A percentile compares a stretch with the other conserved stretches of the same genome.
phyloP scores from a whole-genome alignment of 495 filamentous ascomycete genomes.

The Glonium stellatum region DNA sequence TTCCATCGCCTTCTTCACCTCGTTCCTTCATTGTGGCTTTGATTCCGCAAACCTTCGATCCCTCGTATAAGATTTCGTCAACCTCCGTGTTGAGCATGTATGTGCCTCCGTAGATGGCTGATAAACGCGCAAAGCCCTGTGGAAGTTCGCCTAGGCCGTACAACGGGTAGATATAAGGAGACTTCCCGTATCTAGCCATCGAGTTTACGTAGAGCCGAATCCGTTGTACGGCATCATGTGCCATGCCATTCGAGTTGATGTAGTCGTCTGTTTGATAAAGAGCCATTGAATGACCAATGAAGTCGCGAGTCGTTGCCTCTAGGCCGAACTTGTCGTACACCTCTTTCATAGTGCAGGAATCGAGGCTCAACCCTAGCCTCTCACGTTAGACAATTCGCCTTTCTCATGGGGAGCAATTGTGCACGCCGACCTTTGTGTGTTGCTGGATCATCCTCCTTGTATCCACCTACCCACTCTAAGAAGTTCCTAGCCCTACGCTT shows the following conservation, averaged over 20 bases:
- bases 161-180: conserved; percentile 97
- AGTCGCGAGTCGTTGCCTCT: conserved; percentile 86
- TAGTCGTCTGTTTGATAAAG: conserved; percentile 86
- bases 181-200: conserved; percentile 96
- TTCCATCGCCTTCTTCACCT: conserved; percentile 65
- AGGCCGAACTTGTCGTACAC: conserved; percentile 97
- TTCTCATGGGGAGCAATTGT: not conserved
- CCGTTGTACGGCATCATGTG: conserved; percentile 81
- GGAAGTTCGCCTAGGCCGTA: conserved; percentile 96
- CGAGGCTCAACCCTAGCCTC: conserved; percentile 67
- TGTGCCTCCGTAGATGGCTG: conserved; percentile 95
- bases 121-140: conserved; percentile 95
- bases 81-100: conserved; percentile 98
- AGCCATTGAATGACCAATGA: conserved; percentile 97
- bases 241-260: conserved; percentile 61
- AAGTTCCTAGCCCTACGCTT: conserved; percentile 96
- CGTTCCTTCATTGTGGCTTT: conserved; percentile 91
- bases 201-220: conserved; percentile 96
- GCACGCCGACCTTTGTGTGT: conserved; percentile 70
- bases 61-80: conserved; percentile 78
- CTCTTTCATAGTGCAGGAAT: conserved; percentile 80
- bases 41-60: conserved; percentile 81
- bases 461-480: conserved; percentile 91
- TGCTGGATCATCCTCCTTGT: conserved; percentile 72
- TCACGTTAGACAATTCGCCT: not conserved